Evolutionary conservation across 176 grass and related monocot genomes (phyloP).

Genomic region (Aegilops speltoides): DNA sequence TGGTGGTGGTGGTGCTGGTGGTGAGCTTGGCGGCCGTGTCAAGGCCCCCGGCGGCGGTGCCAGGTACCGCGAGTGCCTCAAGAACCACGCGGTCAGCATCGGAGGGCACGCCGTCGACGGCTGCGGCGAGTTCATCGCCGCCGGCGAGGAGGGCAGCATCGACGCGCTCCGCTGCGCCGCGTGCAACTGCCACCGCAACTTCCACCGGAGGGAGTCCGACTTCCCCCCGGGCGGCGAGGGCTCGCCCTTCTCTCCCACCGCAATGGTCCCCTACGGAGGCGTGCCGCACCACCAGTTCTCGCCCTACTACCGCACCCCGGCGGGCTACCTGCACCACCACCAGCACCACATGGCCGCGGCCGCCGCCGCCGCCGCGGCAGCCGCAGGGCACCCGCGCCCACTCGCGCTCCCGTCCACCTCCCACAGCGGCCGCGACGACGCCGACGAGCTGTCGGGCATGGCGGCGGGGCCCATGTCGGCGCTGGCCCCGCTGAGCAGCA

Average conservation of each 20-base stretch:
- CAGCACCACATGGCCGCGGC: conserved; percentile 36
- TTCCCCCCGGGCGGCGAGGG: conserved; percentile 1
- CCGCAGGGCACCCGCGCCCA: conserved; percentile 13
- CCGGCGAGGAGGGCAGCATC: conserved; percentile 63
- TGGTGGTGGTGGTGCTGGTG: not conserved
- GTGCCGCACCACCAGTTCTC: conserved; percentile 53
- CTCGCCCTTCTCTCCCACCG: conserved; percentile 44
- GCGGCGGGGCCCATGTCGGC: conserved; percentile 34
- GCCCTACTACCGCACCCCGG: conserved; percentile 59
- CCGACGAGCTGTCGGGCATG: conserved; percentile 48
- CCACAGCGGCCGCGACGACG: conserved; percentile 44
- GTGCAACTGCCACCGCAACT: conserved; percentile 90
- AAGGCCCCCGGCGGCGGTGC: conserved; percentile 12
- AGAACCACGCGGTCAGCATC: conserved; percentile 81
- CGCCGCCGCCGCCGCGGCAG: not conserved
- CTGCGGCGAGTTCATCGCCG: conserved; percentile 90
- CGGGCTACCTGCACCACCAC: conserved; percentile 49
- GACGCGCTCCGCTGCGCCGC: conserved; percentile 84
- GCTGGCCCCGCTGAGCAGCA: conserved; percentile 31
- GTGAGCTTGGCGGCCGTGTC: not conserved
- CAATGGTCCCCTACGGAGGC: conserved; percentile 43
- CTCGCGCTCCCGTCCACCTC: conserved; percentile 59
- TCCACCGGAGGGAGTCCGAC: conserved; percentile 65
- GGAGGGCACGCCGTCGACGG: conserved; percentile 81
- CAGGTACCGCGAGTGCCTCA: conserved; percentile 84